Percentiles rank a stretch among this genome's conserved stretches.
These are phyloP conservation scores for Trichoderma sp. DNA, from an alignment of 2,329 filamentous ascomycete species.

Conservation along the genomic window DNA sequence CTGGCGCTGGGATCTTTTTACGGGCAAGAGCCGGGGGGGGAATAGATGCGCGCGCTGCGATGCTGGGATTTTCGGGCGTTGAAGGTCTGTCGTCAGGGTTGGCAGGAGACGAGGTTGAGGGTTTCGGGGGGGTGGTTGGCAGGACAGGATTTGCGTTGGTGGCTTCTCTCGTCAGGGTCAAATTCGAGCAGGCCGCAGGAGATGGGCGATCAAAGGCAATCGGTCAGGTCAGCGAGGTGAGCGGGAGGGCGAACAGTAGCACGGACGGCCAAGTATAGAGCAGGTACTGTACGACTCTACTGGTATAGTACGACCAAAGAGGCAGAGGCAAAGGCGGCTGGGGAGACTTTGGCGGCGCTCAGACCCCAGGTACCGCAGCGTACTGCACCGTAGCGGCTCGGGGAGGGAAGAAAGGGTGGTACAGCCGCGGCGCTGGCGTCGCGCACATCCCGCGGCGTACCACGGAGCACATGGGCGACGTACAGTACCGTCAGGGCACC, in stretches of 20 bases:
- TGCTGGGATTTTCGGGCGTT: background rate
- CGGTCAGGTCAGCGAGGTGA: constrained; percentile 27
- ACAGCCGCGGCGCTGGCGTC: no score
- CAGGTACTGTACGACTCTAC: no score
- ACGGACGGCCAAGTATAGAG: background rate
- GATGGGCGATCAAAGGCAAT: constrained; percentile 21
- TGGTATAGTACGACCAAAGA: no score
- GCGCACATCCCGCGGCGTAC: no score
- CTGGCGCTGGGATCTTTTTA: background rate
- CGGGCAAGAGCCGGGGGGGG: constrained; percentile 11
- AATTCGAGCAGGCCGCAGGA: background rate
- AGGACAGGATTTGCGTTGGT: constrained; percentile 1
- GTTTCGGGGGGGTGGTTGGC: background rate
- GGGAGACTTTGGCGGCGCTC: no score
- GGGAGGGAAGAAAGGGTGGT: no score
- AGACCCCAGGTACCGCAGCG: no score
- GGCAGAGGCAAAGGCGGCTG: no score
- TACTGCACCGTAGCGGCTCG: no score
- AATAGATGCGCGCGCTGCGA: background rate
- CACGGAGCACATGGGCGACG: no score
- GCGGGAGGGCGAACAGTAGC: constrained; percentile 21
- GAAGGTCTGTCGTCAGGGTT: constrained; percentile 7
- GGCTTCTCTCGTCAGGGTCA: constrained; percentile 7
- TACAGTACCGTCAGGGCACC: no score
- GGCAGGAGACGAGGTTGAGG: constrained; percentile 4